phyloP scores from a whole-genome alignment of 2,329 filamentous ascomycete genomes.

The Venturia effusa region DNA sequence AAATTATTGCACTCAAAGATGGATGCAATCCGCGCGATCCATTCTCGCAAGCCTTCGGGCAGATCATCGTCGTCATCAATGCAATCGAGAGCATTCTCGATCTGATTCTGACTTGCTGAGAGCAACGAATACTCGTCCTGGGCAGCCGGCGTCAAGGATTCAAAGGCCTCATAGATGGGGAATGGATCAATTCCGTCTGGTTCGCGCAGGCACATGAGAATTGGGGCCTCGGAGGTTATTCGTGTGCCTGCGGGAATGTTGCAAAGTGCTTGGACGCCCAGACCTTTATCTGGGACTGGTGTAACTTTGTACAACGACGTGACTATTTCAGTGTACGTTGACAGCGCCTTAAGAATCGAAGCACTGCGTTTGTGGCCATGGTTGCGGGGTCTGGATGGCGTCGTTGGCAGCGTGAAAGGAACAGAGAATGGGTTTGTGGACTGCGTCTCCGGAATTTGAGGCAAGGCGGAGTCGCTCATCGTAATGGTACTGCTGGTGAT shows the following conservation, averaged over 20 bases:
- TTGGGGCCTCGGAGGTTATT: slow-evolving; percentile 17
- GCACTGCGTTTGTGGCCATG: neutral
- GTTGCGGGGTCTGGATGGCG: neutral
- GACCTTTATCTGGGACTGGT: slow-evolving; percentile 27
- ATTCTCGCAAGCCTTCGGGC: slow-evolving; percentile 6
- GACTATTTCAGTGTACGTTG: neutral
- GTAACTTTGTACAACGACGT: slow-evolving; percentile 4
- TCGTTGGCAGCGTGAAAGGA: neutral
- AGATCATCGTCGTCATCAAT: slow-evolving; percentile 8
- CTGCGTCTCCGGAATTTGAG: neutral
- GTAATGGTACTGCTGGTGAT: neutral
- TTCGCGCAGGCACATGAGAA: slow-evolving; percentile 5
- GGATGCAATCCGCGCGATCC: neutral
- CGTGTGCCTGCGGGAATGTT: slow-evolving; percentile 27
- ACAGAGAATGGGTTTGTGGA: neutral
- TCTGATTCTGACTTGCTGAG: slow-evolving; percentile 5
- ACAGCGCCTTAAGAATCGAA: neutral
- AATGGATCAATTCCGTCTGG: slow-evolving; percentile 9
- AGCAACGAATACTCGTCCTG: slow-evolving; percentile 5
- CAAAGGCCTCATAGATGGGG: slow-evolving; percentile 8
- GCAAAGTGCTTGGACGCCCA: slow-evolving; percentile 29
- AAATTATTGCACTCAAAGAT: slow-evolving; percentile 10
- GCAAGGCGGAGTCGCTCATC: neutral
- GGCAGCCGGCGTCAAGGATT: neutral
- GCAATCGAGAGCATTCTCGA: slow-evolving; percentile 2